Evolutionary conservation across 345 rosid genomes (phyloP).

Genomic region (Ricinus communis): DNA sequence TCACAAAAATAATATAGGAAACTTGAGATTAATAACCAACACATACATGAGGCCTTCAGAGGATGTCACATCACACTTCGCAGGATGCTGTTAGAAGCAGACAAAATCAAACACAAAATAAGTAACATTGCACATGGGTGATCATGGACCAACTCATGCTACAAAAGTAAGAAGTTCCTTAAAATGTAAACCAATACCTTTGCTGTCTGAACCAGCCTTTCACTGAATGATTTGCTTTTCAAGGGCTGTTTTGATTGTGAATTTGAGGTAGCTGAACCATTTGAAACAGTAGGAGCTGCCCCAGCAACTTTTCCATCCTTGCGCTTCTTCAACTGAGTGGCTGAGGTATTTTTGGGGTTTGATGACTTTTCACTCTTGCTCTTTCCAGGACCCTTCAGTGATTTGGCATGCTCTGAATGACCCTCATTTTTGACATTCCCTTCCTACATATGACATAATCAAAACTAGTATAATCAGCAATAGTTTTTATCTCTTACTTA

Average conservation of each 20-base stretch:
- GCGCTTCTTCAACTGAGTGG: conserved; percentile 43
- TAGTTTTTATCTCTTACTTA: neutral
- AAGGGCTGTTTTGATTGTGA: conserved; percentile 43
- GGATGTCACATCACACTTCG: conserved; percentile 46
- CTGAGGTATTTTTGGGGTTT: conserved; percentile 40
- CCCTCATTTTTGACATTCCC: conserved; percentile 40
- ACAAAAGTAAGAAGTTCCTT: conserved; percentile 1
- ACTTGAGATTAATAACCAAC: conserved; percentile 15
- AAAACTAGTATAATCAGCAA: conserved; percentile 15
- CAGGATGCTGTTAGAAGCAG: conserved; percentile 47
- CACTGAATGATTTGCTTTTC: conserved; percentile 52
- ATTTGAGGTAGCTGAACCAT: conserved; percentile 51
- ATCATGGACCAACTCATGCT: neutral
- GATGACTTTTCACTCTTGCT: conserved; percentile 50
- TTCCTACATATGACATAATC: conserved; percentile 34
- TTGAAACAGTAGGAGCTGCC: conserved; percentile 37
- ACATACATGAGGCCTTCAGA: conserved; percentile 61
- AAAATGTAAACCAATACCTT: conserved; percentile 40
- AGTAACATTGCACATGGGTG: conserved; percentile 18
- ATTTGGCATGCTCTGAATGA: conserved; percentile 35
- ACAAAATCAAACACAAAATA: conserved; percentile 30
- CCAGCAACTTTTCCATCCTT: conserved; percentile 45
- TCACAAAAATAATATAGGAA: neutral
- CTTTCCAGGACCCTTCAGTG: conserved; percentile 47
- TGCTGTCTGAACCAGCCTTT: conserved; percentile 42